These are phyloP conservation scores for Drosera capensis DNA, from an alignment of 148 eudicot genomes.

Conservation along the genomic window DNA sequence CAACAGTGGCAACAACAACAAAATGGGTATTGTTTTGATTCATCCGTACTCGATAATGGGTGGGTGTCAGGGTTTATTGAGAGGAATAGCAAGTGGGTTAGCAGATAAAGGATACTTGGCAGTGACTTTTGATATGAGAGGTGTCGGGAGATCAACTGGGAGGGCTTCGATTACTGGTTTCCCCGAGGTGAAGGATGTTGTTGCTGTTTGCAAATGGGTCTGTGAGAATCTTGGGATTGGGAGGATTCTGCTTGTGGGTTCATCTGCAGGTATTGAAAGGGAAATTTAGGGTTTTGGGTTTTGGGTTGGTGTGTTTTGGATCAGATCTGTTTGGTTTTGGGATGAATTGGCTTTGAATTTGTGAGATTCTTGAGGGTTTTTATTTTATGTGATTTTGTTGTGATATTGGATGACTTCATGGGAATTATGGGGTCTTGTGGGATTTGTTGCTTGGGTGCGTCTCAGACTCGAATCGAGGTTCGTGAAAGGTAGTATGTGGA, in stretches of 20 bases:
- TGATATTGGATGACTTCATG: no score
- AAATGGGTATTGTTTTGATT: slow-evolving; percentile 18
- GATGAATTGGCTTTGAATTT: no score
- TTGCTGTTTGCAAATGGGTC: slow-evolving; percentile 33
- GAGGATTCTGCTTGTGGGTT: slow-evolving; percentile 31
- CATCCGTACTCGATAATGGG: slow-evolving; percentile 34
- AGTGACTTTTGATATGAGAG: slow-evolving; percentile 38
- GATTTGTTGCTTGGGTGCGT: no score
- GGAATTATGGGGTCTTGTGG: no score
- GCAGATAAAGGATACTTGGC: slow-evolving; percentile 26
- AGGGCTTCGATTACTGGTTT: slow-evolving; percentile 32
- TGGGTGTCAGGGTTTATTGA: slow-evolving; percentile 26
- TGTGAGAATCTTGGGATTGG: slow-evolving; percentile 12
- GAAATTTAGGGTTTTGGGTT: neutral
- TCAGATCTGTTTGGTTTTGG: neutral
- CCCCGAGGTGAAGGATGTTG: slow-evolving; percentile 31
- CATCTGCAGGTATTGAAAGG: slow-evolving; percentile 30
- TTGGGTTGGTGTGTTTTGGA: neutral
- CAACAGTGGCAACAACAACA: neutral
- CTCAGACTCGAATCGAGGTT: no score
- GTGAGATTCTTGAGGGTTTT: neutral
- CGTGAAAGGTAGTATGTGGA: no score
- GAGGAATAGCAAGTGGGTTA: slow-evolving; percentile 30
- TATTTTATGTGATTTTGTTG: neutral
- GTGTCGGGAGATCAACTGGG: slow-evolving; percentile 36